Evolutionary conservation across 768 basidiomycete species (phyloP).

Genomic region (Coprinopsis sp.): DNA sequence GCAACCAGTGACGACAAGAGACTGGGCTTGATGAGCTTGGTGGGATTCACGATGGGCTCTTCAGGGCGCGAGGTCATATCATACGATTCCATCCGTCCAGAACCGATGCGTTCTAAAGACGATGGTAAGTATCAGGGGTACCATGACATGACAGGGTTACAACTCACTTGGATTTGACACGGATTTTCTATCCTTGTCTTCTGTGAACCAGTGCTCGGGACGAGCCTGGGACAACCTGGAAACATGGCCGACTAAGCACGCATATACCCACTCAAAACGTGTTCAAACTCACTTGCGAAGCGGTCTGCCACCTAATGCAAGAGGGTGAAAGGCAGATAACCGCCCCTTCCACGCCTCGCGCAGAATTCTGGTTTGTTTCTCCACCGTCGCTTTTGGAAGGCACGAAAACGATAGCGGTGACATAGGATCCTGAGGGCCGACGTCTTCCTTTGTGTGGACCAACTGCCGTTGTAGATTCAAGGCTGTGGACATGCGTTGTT

Average conservation of each 20-base stretch:
- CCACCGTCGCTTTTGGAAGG: conserved; percentile 45
- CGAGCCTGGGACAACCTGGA: conserved; percentile 51
- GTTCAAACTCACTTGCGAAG: conserved; percentile 50
- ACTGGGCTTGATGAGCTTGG: conserved; percentile 15
- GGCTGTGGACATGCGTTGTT: conserved; percentile 52
- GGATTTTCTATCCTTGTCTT: conserved; percentile 51
- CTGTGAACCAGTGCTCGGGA: conserved; percentile 59
- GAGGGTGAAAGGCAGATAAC: conserved; percentile 48
- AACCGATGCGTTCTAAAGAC: no score
- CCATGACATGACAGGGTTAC: no score
- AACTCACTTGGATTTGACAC: conserved; percentile 37
- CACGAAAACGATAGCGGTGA: conserved; percentile 68
- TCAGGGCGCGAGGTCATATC: no score
- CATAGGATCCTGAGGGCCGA: conserved; percentile 42
- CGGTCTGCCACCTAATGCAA: conserved; percentile 54
- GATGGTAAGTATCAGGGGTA: no score
- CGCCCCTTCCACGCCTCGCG: conserved; percentile 41
- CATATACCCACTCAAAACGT: no score
- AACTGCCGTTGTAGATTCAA: conserved; percentile 50
- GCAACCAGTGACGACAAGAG: conserved; percentile 30
- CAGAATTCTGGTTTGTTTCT: conserved; percentile 48
- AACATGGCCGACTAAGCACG: no score
- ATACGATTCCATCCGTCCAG: no score
- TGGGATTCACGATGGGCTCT: conserved; percentile 7
- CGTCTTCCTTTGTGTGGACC: conserved; percentile 40